A percentile compares a stretch with the other conserved stretches of the same genome.
Evolutionary conservation across 2,329 filamentous ascomycete species (phyloP).

Genomic region (Aspergillus sp.): DNA sequence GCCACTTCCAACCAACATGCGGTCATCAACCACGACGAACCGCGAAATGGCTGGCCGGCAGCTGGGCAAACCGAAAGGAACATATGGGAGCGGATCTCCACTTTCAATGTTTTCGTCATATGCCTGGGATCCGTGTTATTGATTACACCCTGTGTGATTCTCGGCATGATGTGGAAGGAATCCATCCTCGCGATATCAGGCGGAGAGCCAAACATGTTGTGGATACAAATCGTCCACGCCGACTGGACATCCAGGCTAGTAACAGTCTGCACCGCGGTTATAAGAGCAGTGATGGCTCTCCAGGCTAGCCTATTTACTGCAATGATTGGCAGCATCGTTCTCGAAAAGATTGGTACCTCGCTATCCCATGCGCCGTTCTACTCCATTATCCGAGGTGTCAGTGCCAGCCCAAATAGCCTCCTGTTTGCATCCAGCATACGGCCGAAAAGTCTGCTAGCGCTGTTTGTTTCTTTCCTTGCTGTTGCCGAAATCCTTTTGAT

Average conservation of each 20-base stretch:
- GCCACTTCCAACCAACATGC: no score
- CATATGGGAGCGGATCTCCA: no score
- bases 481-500: neutral
- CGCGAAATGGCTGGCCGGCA: no score
- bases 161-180: no score
- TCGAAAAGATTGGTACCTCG: neutral
- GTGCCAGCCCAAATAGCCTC: neutral
- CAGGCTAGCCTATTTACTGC: neutral
- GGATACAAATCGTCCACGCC: neutral
- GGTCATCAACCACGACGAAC: no score
- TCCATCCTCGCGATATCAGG: no score
- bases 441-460: neutral
- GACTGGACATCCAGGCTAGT: neutral
- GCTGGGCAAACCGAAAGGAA: no score
- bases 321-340: neutral
- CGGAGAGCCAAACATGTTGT: neutral
- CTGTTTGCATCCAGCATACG: neutral
- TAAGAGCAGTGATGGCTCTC: neutral
- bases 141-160: no score
- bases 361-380: neutral
- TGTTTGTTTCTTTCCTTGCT: neutral
- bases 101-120: no score
- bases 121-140: no score
- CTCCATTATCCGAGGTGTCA: neutral
- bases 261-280: neutral